Percentiles rank a stretch among this genome's conserved stretches.
These are phyloP conservation scores for Ascochyta viciae-villosae DNA, from an alignment of 2,329 filamentous ascomycete species.

Conservation along the genomic window DNA sequence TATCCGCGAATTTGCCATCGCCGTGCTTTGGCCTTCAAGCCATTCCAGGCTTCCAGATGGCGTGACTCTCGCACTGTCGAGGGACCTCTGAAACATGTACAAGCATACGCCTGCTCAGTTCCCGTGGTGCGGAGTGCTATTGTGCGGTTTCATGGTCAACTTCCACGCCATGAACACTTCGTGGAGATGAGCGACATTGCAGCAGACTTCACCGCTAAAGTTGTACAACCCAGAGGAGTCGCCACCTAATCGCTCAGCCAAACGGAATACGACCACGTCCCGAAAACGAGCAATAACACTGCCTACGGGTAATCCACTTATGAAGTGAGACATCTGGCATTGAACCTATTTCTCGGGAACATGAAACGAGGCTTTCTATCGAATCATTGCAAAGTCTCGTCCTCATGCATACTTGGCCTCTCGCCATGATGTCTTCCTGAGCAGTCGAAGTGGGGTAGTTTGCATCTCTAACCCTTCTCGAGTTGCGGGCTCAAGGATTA, in stretches of 20 bases:
- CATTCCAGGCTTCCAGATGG: neutral
- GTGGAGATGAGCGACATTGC: conserved; percentile 15
- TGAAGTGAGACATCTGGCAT: conserved; percentile 16
- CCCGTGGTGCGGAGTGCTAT: neutral
- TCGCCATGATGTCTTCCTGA: conserved; percentile 9
- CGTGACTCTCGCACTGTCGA: neutral
- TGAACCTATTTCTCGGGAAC: conserved; percentile 24
- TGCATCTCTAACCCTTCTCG: conserved; percentile 26
- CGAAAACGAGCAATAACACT: conserved; percentile 11
- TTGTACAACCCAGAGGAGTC: conserved; percentile 37
- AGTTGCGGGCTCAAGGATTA: conserved; percentile 28
- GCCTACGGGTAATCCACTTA: conserved; percentile 11
- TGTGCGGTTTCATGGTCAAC: conserved; percentile 2
- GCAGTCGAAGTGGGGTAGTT: conserved; percentile 16
- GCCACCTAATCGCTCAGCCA: conserved; percentile 24
- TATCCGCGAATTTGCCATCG: neutral
- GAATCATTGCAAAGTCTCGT: conserved; percentile 11
- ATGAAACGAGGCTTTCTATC: conserved; percentile 34
- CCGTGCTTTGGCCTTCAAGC: neutral
- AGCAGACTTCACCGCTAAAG: conserved; percentile 38
- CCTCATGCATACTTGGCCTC: conserved; percentile 1
- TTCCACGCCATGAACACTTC: conserved; percentile 2
- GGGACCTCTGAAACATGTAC: conserved; percentile 1
- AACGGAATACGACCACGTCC: conserved; percentile 23
- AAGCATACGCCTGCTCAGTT: conserved; percentile 11